Evolutionary conservation across 2,329 filamentous ascomycete species (phyloP).

Genomic region (Neonectria coccinea): DNA sequence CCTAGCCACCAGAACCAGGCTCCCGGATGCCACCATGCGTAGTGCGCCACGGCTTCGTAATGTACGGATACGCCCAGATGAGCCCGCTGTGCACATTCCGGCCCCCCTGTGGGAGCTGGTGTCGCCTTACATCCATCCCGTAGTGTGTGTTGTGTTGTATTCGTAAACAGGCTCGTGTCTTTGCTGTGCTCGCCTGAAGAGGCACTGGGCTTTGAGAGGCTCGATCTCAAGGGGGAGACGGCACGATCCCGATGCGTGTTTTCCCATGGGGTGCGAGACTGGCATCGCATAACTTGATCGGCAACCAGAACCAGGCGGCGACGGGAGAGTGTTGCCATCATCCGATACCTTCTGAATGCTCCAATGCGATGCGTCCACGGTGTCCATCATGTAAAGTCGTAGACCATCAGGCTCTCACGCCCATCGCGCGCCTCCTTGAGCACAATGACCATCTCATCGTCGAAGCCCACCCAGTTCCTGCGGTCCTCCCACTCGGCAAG

Average conservation of each 20-base stretch:
- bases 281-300: background rate
- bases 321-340: background rate
- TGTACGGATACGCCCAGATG: conserved; percentile 2
- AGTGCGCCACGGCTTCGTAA: conserved; percentile 18
- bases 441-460: conserved; percentile 92
- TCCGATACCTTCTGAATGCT: background rate
- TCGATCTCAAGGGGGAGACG: background rate
- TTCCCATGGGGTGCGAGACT: conserved; percentile 5
- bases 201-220: background rate
- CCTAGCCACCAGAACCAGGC: conserved; percentile 21
- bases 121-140: background rate
- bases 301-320: conserved; percentile 1
- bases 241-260: background rate
- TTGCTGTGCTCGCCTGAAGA: background rate
- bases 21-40: conserved; percentile 25
- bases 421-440: conserved; percentile 77
- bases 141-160: background rate
- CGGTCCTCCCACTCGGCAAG: conserved; percentile 57
- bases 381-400: conserved; percentile 78
- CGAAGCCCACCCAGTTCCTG: conserved; percentile 83
- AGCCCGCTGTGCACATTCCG: conserved; percentile 16
- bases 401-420: conserved; percentile 80
- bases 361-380: conserved; percentile 15
- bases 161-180: background rate
- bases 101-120: conserved; percentile 5